Evolutionary conservation across 148 eudicot genomes (phyloP).

Genomic region (Chenopodium suecicum): DNA sequence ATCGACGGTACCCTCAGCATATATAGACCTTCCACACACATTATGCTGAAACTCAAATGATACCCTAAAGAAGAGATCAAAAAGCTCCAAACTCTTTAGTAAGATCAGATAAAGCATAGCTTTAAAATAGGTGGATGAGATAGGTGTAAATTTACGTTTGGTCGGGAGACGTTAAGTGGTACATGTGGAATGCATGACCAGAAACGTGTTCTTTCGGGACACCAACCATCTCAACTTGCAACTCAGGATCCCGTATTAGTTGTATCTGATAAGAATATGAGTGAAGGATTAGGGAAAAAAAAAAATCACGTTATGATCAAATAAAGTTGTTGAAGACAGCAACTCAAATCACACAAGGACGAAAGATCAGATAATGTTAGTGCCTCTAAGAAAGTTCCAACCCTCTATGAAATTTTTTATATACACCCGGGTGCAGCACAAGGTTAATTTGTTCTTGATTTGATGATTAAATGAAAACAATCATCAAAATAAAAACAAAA

Average conservation of each 20-base stretch:
- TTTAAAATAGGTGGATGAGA: neutral
- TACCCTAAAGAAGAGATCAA: slow-evolving; percentile 49
- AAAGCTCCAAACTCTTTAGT: slow-evolving; percentile 3
- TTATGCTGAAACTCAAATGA: slow-evolving; percentile 92
- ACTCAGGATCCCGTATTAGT: slow-evolving; percentile 64
- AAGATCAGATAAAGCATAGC: neutral
- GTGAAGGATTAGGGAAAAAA: neutral
- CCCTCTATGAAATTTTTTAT: too few relatives aligned
- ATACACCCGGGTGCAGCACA: too few relatives aligned
- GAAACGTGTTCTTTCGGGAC: slow-evolving; percentile 77
- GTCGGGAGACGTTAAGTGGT: slow-evolving; percentile 84
- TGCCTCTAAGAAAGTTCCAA: neutral
- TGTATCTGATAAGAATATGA: slow-evolving; percentile 47
- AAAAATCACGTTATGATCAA: neutral
- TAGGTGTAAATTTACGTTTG: slow-evolving; percentile 50
- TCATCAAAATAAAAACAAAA: too few relatives aligned
- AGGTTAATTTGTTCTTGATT: too few relatives aligned
- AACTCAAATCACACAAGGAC: neutral
- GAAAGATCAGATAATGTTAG: neutral
- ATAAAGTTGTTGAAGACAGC: neutral
- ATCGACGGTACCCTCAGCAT: slow-evolving; percentile 95
- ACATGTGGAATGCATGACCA: slow-evolving; percentile 95
- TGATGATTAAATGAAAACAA: too few relatives aligned
- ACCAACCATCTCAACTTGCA: slow-evolving; percentile 86
- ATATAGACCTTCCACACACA: slow-evolving; percentile 96